Percentiles rank a stretch among this genome's conserved stretches.
phyloP scores from a whole-genome alignment of 176 grass and related monocot species.

The Musa acuminata region DNA sequence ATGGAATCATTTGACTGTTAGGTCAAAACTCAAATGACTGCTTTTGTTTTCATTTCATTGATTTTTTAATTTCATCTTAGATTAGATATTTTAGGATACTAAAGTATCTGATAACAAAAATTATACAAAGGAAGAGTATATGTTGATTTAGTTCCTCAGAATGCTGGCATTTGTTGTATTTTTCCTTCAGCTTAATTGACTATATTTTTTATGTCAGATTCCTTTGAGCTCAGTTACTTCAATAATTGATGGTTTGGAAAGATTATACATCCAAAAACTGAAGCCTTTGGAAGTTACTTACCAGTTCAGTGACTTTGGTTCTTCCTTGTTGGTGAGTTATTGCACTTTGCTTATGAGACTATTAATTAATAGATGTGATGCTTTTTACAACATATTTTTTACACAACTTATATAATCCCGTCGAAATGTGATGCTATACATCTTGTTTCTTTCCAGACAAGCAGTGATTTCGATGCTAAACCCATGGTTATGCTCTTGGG shows the following conservation, averaged over 20 bases:
- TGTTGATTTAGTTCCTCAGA: neutral
- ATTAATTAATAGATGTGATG: neutral
- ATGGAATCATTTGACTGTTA: neutral
- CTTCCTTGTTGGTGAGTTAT: conserved; percentile 60
- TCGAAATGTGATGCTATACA: neutral
- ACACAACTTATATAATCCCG: neutral
- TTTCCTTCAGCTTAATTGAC: neutral
- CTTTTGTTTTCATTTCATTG: neutral
- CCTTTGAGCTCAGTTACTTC: conserved; percentile 89
- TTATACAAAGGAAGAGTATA: neutral
- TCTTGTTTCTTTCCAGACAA: conserved; percentile 44
- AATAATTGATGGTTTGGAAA: conserved; percentile 88
- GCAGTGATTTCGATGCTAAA: conserved; percentile 97
- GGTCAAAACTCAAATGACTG: neutral
- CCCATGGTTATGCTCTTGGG: conserved; percentile 99
- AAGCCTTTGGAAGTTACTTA: conserved; percentile 98
- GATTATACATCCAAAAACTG: conserved; percentile 79
- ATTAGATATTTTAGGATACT: neutral
- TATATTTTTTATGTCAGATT: conserved; percentile 36
- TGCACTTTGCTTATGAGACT: neutral
- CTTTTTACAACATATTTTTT: neutral
- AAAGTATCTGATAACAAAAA: too few relatives aligned
- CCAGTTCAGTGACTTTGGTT: conserved; percentile 91
- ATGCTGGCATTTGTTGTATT: conserved; percentile 12
- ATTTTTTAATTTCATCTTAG: neutral